Conservation (phyloP, 805 yeast species). For the Lipomyces oligophaga region DNA sequence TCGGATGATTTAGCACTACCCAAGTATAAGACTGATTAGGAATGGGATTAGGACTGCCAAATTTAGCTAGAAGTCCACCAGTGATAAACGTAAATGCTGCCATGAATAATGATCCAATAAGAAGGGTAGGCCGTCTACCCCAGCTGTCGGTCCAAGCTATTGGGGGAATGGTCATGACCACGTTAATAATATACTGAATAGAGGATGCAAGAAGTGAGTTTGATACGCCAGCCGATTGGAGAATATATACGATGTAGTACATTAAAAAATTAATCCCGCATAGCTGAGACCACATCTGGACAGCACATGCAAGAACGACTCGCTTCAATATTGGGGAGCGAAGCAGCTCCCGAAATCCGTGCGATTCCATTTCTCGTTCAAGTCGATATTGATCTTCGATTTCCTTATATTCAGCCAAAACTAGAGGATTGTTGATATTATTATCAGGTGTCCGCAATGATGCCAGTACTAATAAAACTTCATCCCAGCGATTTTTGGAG, state of each 20-base stretch:
- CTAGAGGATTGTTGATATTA: constrained; percentile 28
- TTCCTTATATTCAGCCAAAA: constrained; percentile 28
- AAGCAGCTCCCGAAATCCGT: constrained; percentile 16
- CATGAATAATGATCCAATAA: constrained; percentile 63
- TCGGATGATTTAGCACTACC: constrained; percentile 50
- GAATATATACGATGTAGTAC: constrained; percentile 47
- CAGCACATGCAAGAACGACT: constrained; percentile 40
- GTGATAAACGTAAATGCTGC: constrained; percentile 59
- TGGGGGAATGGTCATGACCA: constrained; percentile 52
- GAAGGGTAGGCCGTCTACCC: constrained; percentile 64
- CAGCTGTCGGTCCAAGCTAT: constrained; percentile 51
- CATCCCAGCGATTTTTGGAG: constrained; percentile 49
- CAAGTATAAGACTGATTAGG: constrained; percentile 44
- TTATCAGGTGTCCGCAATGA: constrained; percentile 40
- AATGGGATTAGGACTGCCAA: constrained; percentile 39
- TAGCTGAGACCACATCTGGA: constrained; percentile 36
- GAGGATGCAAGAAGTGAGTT: constrained; percentile 44
- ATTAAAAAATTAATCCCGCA: constrained; percentile 48
- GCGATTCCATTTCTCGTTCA: constrained; percentile 22
- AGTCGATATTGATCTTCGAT: constrained; percentile 26
- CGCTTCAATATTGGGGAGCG: constrained; percentile 15
- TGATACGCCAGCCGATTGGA: constrained; percentile 50
- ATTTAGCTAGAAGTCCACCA: constrained; percentile 56
- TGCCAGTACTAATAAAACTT: constrained; percentile 56
- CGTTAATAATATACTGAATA: constrained; percentile 48